Base-by-base conservation (phyloP, 345 rosid species). In the Bretschneidera sinensis region DNA sequence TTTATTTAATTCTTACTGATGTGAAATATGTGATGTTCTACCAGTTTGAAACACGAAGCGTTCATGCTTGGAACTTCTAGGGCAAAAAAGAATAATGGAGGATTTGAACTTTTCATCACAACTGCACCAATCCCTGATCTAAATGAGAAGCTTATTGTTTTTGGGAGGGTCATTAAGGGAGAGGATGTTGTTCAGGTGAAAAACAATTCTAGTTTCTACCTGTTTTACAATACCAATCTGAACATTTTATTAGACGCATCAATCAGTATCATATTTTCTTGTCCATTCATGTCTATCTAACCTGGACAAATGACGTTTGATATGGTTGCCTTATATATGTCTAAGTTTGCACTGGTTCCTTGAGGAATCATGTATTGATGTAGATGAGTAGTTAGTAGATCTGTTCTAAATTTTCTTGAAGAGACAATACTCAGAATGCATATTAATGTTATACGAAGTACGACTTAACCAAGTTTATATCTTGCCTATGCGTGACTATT, bases 21-120 rank as follows among this genome's bases (percentile, higher is more conserved):
- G 11, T 55, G 61, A 52, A 47, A 35, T 31, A 17, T 47, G 16
- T 60, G 7, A 54, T 70, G 59, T 48, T 76, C 62, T 52, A 62
- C n/a, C 76, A 87, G 95, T 68, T 64, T 74, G 55, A 78, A 85
- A 70, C 83, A 83, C 9, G 84, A 87, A 57, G 88, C 83, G 6
- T 87, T 83, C 66, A 79, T 87, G 91, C 74, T 87, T 60, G 95
- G 83, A 76, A 85, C 83, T 61, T 73, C 83, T 1, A 81, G 79
- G 76, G 76, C 58, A 9, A 79, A 74, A 57, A 77, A 67, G 51
- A 79, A 79, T 59, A 70, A 56, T 60, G 64, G 65, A 72, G 85
- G 64, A 53, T 87, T 87, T 66, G 83, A 85, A 61, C 73, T 87
- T 48, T 83, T 76, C 79, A 79, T 87, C 22, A 81, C 86, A 57